These are phyloP conservation scores for Leccinum incarnatum DNA, from an alignment of 768 basidiomycete species.

Conservation along the genomic window DNA sequence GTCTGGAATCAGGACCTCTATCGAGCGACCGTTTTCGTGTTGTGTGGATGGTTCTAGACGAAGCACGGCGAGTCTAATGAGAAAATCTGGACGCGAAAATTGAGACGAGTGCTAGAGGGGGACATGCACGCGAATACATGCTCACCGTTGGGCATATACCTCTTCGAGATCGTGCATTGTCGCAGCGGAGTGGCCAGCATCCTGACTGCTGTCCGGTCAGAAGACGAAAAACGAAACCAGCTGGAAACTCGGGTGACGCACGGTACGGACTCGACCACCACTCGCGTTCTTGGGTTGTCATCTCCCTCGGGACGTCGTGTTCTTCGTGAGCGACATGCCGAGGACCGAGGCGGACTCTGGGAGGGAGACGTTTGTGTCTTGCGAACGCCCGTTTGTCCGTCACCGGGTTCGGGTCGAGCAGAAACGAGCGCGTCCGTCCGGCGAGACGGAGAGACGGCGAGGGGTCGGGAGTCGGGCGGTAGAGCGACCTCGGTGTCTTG, in stretches of 20 bases:
- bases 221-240: background rate
- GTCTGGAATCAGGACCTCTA: slow-evolving; percentile 44
- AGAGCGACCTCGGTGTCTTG: slow-evolving; percentile 32
- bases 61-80: slow-evolving; percentile 57
- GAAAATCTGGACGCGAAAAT: slow-evolving; percentile 47
- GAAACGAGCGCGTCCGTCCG: slow-evolving; percentile 53
- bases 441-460: slow-evolving; percentile 44
- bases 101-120: slow-evolving; percentile 1
- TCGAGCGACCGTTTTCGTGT: slow-evolving; percentile 27
- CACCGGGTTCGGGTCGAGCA: slow-evolving; percentile 62
- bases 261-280: slow-evolving; percentile 81
- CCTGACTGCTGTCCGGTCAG: slow-evolving; percentile 45
- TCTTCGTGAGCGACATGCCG: slow-evolving; percentile 20
- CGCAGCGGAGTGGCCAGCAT: slow-evolving; percentile 70
- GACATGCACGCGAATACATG: background rate
- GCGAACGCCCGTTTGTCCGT: slow-evolving; percentile 46
- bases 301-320: slow-evolving; percentile 47
- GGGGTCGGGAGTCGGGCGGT: slow-evolving; percentile 33
- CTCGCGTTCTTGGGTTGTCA: slow-evolving; percentile 58
- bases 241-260: slow-evolving; percentile 32
- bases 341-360: slow-evolving; percentile 38
- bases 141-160: slow-evolving; percentile 58
- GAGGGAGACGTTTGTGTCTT: slow-evolving; percentile 58
- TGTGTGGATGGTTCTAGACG: slow-evolving; percentile 35
- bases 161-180: slow-evolving; percentile 46